phyloP scores from a whole-genome alignment of 2,329 filamentous ascomycete species.

The Anisogramma anomala region DNA sequence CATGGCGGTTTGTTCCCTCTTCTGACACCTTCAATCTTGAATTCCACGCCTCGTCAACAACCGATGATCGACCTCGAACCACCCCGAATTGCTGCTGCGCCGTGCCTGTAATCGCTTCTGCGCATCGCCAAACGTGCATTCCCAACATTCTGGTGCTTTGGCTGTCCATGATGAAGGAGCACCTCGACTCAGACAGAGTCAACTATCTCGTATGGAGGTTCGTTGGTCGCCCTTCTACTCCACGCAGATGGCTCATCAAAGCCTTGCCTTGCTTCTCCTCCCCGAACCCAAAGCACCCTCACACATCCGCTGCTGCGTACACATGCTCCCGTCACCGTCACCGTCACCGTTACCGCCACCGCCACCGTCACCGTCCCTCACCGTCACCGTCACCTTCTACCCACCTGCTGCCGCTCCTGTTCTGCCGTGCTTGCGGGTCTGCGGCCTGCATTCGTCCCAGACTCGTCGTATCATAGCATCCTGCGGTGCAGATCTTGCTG shows the following conservation, averaged over 20 bases:
- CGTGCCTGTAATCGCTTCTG: neutral
- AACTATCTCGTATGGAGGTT: constrained; percentile 64
- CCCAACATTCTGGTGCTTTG: constrained; percentile 15
- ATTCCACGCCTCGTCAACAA: constrained; percentile 1
- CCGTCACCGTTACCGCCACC: neutral
- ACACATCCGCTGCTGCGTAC: neutral
- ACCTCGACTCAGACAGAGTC: constrained; percentile 54
- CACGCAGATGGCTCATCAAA: constrained; percentile 6
- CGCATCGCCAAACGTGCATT: neutral
- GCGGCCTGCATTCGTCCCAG: constrained; percentile 4
- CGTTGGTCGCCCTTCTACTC: constrained; percentile 26
- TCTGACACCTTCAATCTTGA: neutral
- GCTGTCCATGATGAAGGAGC: constrained; percentile 43
- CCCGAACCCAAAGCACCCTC: constrained; percentile 1
- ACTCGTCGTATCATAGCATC: constrained; percentile 12
- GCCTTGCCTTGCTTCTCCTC: constrained; percentile 8
- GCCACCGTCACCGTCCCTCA: neutral
- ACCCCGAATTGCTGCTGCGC: neutral
- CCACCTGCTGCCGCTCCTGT: constrained; percentile 2
- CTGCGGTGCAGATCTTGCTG: constrained; percentile 15
- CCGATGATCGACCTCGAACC: neutral
- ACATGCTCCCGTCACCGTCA: neutral
- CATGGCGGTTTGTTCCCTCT: constrained; percentile 11
- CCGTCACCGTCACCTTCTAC: neutral
- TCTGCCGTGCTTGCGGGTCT: neutral